phyloP scores from a whole-genome alignment of 371 early-diverging fungal genomes.

The Cokeromyces recurvatus region DNA sequence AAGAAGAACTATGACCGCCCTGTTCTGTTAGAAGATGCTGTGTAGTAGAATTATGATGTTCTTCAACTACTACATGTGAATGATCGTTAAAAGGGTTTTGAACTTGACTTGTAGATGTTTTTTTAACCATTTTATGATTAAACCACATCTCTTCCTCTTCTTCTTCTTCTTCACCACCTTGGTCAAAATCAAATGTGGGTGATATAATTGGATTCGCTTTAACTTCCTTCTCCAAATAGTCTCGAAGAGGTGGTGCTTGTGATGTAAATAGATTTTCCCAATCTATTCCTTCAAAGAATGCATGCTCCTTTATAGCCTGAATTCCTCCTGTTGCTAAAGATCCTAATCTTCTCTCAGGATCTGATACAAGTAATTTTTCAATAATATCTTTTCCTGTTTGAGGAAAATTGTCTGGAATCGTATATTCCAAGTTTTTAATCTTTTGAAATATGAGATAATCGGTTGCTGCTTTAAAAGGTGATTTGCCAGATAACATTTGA shows the following conservation, averaged over 20 bases:
- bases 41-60: too few relatives aligned
- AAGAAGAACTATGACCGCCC: too few relatives aligned
- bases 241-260: constrained; percentile 29
- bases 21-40: too few relatives aligned
- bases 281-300: constrained; percentile 85
- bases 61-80: too few relatives aligned
- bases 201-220: not conserved
- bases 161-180: too few relatives aligned
- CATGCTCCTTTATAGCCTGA: constrained; percentile 76
- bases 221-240: constrained; percentile 22
- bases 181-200: too few relatives aligned
- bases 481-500: constrained; percentile 89
- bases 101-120: too few relatives aligned
- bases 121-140: too few relatives aligned
- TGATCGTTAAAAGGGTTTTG: too few relatives aligned
- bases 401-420: constrained; percentile 73
- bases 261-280: constrained; percentile 65
- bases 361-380: constrained; percentile 63
- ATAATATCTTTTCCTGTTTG: constrained; percentile 68
- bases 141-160: too few relatives aligned
- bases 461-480: constrained; percentile 95
- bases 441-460: constrained; percentile 97
- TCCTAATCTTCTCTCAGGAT: constrained; percentile 75
- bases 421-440: constrained; percentile 82
- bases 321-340: constrained; percentile 57